Evolutionary conservation across 441 rosid species (phyloP).

Genomic region (Brassica hybrid): DNA sequence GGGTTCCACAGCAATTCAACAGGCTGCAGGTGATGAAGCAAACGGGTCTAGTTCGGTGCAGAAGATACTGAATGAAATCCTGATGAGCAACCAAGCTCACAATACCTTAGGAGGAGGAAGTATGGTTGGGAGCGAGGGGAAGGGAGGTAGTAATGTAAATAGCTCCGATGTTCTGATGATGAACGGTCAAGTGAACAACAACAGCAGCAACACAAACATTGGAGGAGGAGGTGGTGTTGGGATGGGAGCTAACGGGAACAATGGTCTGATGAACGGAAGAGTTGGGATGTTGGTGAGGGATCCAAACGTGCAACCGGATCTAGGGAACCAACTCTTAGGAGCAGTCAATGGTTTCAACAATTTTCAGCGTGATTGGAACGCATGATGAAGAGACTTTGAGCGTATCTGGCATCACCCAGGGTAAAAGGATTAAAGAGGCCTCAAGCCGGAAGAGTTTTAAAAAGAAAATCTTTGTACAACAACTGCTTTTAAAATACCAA

Average conservation of each 20-base stretch:
- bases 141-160: conserved; percentile 50
- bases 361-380: conserved; percentile 79
- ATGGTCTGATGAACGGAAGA: conserved; percentile 79
- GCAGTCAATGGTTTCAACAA: conserved; percentile 80
- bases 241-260: conserved; percentile 48
- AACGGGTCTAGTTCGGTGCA: conserved; percentile 81
- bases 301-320: conserved; percentile 72
- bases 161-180: conserved; percentile 58
- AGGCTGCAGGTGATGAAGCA: conserved; percentile 64
- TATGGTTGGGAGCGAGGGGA: conserved; percentile 70
- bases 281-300: conserved; percentile 70
- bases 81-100: conserved; percentile 71
- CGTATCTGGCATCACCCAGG: not conserved
- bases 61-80: conserved; percentile 77
- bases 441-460: conserved; percentile 3
- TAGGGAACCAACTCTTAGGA: conserved; percentile 85
- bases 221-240: conserved; percentile 47
- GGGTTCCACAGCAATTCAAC: conserved; percentile 67
- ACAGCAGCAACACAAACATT: conserved; percentile 45
- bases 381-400: conserved; percentile 7
- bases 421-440: too few relatives aligned
- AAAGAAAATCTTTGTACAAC: conserved; percentile 27
- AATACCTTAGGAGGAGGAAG: conserved; percentile 43
- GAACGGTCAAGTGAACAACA: conserved; percentile 64
- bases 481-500: conserved; percentile 32